phyloP scores from a whole-genome alignment of 129 eudicot genomes.

The Flaveria bidentis region DNA sequence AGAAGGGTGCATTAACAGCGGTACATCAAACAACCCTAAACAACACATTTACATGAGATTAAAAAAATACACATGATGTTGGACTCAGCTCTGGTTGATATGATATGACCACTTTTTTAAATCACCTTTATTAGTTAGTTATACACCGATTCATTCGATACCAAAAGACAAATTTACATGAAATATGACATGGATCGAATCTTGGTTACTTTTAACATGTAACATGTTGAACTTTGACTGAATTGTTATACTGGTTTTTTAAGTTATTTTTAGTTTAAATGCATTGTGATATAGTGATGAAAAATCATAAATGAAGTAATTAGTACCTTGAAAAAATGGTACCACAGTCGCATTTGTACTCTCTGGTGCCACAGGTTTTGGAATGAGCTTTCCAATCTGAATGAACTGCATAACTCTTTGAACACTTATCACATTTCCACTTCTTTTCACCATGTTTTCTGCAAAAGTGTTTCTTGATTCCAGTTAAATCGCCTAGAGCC shows the following conservation, averaged over 20 bases:
- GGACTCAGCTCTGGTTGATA: too few species aligned
- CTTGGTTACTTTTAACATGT: neutral
- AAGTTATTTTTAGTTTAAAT: slow-evolving; percentile 12
- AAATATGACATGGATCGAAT: neutral
- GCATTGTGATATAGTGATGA: neutral
- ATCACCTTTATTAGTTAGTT: too few species aligned
- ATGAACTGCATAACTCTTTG: slow-evolving; percentile 74
- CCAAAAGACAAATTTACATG: neutral
- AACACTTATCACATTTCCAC: slow-evolving; percentile 78
- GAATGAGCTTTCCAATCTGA: slow-evolving; percentile 84
- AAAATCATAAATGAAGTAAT: neutral
- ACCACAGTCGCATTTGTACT: slow-evolving; percentile 79
- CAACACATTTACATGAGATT: too few species aligned
- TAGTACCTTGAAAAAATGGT: slow-evolving; percentile 69
- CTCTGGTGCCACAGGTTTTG: slow-evolving; percentile 77
- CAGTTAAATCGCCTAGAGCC: slow-evolving; percentile 71
- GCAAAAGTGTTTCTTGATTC: slow-evolving; percentile 69
- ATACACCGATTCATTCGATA: neutral
- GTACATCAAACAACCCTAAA: too few species aligned
- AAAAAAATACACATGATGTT: too few species aligned
- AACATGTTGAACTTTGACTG: neutral
- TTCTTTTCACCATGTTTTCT: slow-evolving; percentile 78
- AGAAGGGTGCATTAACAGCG: too few species aligned
- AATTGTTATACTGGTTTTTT: neutral
- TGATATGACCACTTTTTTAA: too few species aligned